Evolutionary conservation across 257 asterid genomes (phyloP).

Genomic region (Solanum neorickii): DNA sequence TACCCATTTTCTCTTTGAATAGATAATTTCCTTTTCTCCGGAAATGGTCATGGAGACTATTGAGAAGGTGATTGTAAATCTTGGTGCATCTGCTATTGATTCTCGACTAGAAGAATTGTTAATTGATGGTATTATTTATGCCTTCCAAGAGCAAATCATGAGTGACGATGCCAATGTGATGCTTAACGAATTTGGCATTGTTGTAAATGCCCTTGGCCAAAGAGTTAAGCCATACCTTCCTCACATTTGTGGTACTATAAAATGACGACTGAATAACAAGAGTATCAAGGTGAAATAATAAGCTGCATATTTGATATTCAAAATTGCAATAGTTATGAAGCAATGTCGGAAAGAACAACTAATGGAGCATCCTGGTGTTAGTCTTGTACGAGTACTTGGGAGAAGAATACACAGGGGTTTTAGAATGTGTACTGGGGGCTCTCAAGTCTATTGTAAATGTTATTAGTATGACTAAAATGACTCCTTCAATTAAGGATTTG

Average conservation of each 20-base stretch:
- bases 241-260: slow-evolving; percentile 87
- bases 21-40: too few species aligned
- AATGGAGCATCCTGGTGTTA: slow-evolving; percentile 1
- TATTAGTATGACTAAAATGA: slow-evolving; percentile 91
- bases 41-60: slow-evolving; percentile 91
- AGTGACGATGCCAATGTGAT: slow-evolving; percentile 89
- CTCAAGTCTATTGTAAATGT: slow-evolving; percentile 85
- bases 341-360: slow-evolving; percentile 82
- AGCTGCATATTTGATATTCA: slow-evolving; percentile 77
- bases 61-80: slow-evolving; percentile 81
- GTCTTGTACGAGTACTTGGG: slow-evolving; percentile 76
- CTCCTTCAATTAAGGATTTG: slow-evolving; percentile 83
- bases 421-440: slow-evolving; percentile 79
- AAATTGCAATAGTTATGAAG: slow-evolving; percentile 87
- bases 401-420: slow-evolving; percentile 86
- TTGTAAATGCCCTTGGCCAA: slow-evolving; percentile 83
- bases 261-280: slow-evolving; percentile 85
- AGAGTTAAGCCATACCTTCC: slow-evolving; percentile 82
- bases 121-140: slow-evolving; percentile 79
- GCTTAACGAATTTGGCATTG: slow-evolving; percentile 93
- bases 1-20: too few species aligned
- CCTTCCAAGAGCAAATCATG: slow-evolving; percentile 79
- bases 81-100: slow-evolving; percentile 87
- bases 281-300: slow-evolving; percentile 81
- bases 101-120: slow-evolving; percentile 73